Conservation (phyloP, 768 basidiomycete species). For the Boletus pseudopeckii region DNA sequence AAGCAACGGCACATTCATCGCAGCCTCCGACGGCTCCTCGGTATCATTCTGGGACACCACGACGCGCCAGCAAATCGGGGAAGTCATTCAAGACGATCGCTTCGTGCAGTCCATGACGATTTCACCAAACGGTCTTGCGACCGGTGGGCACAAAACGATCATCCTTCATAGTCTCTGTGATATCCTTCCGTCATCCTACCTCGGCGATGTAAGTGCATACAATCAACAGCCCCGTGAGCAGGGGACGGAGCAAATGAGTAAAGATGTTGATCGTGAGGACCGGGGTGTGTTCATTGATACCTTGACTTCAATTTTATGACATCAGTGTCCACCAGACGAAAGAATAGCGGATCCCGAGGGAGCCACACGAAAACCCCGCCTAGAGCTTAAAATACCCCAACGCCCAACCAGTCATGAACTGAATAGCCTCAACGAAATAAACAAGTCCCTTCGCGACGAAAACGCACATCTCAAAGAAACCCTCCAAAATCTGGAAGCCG, state of each 20-base stretch:
- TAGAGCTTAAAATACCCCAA: background rate
- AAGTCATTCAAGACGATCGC: background rate
- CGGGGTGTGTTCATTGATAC: background rate
- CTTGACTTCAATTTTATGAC: background rate
- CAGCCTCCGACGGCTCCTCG: slow-evolving; percentile 2
- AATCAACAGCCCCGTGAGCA: background rate
- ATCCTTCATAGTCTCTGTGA: background rate
- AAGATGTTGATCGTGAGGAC: background rate
- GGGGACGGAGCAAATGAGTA: background rate
- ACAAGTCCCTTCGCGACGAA: background rate
- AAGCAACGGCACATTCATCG: slow-evolving; percentile 1
- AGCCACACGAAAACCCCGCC: background rate
- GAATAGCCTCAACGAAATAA: background rate
- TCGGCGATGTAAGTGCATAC: background rate
- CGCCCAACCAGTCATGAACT: no score
- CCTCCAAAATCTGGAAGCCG: background rate
- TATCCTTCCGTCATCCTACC: background rate
- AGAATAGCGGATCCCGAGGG: background rate
- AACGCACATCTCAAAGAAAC: background rate
- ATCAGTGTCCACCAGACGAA: background rate
- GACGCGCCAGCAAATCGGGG: background rate
- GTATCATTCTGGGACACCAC: slow-evolving; percentile 11
- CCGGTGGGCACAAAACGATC: background rate
- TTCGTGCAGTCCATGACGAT: background rate
- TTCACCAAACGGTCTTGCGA: background rate